Conservation (phyloP, 176 grass and related monocot genomes). For the Zoysia pacifica region DNA sequence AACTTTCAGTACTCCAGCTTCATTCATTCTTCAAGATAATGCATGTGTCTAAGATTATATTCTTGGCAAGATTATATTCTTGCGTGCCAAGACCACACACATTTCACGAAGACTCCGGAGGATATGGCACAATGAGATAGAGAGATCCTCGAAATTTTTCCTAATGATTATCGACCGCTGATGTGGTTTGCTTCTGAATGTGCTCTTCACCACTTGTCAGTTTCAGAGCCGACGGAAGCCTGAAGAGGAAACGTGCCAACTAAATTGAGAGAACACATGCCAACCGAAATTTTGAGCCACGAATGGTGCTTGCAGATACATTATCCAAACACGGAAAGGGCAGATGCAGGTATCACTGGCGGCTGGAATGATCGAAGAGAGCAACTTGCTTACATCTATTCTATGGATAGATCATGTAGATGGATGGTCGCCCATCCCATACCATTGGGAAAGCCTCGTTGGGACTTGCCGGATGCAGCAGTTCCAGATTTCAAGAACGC, state of each 20-base stretch:
- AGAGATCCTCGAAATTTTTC: constrained; percentile 4
- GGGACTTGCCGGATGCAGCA: background rate
- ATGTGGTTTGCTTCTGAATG: background rate
- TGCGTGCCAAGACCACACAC: constrained; percentile 5
- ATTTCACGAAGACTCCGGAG: background rate
- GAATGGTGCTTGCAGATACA: constrained; percentile 12
- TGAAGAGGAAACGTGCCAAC: background rate
- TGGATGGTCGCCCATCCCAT: background rate
- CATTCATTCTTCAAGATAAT: constrained; percentile 2
- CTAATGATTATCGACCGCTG: background rate
- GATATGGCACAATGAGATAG: background rate
- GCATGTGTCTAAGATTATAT: constrained; percentile 1
- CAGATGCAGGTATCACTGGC: background rate
- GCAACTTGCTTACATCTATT: background rate
- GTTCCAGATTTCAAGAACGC: background rate
- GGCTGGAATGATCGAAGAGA: background rate
- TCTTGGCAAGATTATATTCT: constrained; percentile 37
- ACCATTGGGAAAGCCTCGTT: constrained; percentile 1
- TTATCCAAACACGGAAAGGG: constrained; percentile 1
- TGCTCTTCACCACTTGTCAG: background rate
- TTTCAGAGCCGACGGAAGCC: background rate
- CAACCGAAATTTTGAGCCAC: background rate
- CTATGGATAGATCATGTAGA: background rate
- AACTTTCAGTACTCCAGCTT: background rate
- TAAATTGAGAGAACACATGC: background rate